Conservation (phyloP, 495 filamentous ascomycete genomes). For the Talaromyces wortmannii region DNA sequence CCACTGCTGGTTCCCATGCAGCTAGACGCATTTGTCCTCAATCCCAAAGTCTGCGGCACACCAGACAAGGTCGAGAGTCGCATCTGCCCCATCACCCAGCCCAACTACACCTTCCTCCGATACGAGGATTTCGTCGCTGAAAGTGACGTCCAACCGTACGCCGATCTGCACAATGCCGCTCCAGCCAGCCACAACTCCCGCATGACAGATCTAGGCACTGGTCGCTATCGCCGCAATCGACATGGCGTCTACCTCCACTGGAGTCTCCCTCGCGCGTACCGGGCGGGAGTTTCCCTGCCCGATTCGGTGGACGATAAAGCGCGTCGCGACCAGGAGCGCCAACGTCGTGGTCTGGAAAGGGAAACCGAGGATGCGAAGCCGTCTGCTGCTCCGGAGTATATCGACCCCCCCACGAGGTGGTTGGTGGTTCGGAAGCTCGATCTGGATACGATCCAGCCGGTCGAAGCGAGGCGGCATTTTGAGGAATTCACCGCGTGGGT, state of each 20-base stretch:
- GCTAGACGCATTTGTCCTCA: slow-evolving; percentile 37
- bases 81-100: slow-evolving; percentile 50
- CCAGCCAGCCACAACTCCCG: slow-evolving; percentile 32
- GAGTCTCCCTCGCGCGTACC: slow-evolving; percentile 40
- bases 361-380: background rate
- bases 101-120: slow-evolving; percentile 47
- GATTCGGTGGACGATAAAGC: no score
- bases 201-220: slow-evolving; percentile 28
- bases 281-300: slow-evolving; percentile 27
- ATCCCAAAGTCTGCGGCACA: slow-evolving; percentile 15
- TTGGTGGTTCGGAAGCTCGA: slow-evolving; percentile 32
- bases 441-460: slow-evolving; percentile 7
- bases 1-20: slow-evolving; percentile 19
- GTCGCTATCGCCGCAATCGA: slow-evolving; percentile 12
- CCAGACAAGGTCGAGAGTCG: slow-evolving; percentile 19
- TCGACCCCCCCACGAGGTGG: slow-evolving; percentile 28
- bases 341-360: background rate
- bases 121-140: slow-evolving; percentile 12
- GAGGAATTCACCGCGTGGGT: slow-evolving; percentile 33
- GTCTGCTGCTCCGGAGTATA: slow-evolving; percentile 21
- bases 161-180: slow-evolving; percentile 32
- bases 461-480: slow-evolving; percentile 7
- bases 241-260: slow-evolving; percentile 48
- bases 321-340: slow-evolving; percentile 7
- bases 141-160: slow-evolving; percentile 31